Evolutionary conservation across 2,329 filamentous ascomycete genomes (phyloP).

Genomic region (Knufia fluminis): DNA sequence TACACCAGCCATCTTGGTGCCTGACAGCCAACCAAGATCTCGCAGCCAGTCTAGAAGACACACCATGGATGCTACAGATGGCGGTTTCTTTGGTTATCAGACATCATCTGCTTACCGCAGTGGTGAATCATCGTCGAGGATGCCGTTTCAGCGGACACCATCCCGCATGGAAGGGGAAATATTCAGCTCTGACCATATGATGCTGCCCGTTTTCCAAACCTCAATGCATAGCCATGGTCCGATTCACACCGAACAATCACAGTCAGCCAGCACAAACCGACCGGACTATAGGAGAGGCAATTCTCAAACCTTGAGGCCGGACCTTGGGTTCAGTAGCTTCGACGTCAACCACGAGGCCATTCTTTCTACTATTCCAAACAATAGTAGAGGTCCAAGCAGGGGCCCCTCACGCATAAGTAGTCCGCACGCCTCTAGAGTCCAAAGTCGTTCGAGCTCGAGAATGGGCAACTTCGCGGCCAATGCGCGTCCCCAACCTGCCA

Average conservation of each 20-base stretch:
- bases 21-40: constrained; percentile 1
- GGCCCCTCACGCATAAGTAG: constrained; percentile 21
- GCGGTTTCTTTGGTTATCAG: constrained; percentile 3
- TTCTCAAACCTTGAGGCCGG: constrained; percentile 17
- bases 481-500: constrained; percentile 11
- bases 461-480: constrained; percentile 17
- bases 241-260: neutral
- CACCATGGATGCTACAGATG: constrained; percentile 6
- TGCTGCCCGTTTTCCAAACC: constrained; percentile 3
- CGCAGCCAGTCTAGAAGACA: constrained; percentile 9
- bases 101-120: neutral
- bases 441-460: constrained; percentile 19
- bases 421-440: constrained; percentile 18
- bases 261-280: neutral
- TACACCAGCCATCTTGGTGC: neutral
- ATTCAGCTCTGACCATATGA: constrained; percentile 9
- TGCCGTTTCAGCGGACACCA: no score
- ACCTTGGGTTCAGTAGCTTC: constrained; percentile 21
- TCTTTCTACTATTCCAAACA: constrained; percentile 22
- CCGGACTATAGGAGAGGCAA: neutral
- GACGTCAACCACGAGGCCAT: constrained; percentile 24
- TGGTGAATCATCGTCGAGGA: neutral
- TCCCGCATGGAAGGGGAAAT: neutral
- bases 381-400: constrained; percentile 20
- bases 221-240: neutral